Evolutionary conservation across 163 green algal species (phyloP).

Genomic region (Prototheca stagnorum): DNA sequence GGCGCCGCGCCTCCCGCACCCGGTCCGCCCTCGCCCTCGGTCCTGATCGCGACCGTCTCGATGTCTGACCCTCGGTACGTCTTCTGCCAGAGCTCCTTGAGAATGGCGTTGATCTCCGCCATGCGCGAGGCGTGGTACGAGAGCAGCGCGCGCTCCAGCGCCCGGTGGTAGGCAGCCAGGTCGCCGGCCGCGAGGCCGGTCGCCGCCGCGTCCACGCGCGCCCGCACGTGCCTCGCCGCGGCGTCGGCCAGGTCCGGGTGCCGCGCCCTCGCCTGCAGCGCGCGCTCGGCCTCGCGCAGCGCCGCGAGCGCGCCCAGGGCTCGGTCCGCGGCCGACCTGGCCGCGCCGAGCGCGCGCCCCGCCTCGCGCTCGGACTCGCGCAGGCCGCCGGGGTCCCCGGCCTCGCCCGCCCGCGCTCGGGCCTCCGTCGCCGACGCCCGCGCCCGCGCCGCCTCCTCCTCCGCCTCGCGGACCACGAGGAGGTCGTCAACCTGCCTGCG

Average conservation of each 20-base stretch:
- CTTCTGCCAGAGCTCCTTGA: conserved; percentile 98
- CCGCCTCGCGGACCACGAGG: conserved; percentile 1
- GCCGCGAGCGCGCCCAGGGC: too few species aligned
- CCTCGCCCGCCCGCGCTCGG: conserved; percentile 12
- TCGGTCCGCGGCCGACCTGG: too few species aligned
- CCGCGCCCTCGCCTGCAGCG: conserved; percentile 10
- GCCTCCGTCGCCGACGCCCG: conserved; percentile 2
- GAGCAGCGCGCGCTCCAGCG: conserved; percentile 81
- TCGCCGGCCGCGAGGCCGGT: conserved; percentile 52
- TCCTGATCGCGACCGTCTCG: conserved; percentile 35
- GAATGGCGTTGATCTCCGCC: conserved; percentile 75
- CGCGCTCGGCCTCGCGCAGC: too few species aligned
- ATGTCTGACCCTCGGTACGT: conserved; percentile 78
- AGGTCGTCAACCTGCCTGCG: conserved; percentile 16
- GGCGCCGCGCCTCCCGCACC: too few species aligned
- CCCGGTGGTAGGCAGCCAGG: conserved; percentile 63
- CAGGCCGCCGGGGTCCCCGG: conserved; percentile 8
- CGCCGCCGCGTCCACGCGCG: conserved; percentile 31
- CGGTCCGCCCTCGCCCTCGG: conserved; percentile 43
- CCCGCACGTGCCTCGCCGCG: conserved; percentile 15
- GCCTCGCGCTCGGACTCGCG: conserved; percentile 4
- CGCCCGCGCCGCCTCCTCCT: conserved; percentile 4
- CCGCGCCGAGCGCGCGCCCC: too few species aligned
- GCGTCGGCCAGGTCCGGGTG: conserved; percentile 26
- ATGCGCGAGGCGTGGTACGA: conserved; percentile 86